Evolutionary conservation across 805 yeast genomes (phyloP).

Genomic region (Candida sithepensis): DNA sequence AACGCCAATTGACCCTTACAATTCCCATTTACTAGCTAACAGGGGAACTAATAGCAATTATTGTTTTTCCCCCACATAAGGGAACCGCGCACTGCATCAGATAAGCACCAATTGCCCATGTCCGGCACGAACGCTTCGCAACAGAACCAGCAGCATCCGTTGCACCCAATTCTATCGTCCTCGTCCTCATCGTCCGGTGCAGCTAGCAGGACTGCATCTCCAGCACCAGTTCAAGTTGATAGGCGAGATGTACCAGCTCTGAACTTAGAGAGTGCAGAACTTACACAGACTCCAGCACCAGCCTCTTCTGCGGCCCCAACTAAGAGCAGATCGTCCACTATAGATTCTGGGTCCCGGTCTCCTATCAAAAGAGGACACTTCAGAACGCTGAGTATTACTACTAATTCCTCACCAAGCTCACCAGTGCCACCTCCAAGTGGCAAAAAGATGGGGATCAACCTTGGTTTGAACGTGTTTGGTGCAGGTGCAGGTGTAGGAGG

Average conservation of each 20-base stretch:
- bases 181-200: slow-evolving; percentile 22
- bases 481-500: no score
- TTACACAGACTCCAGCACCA: slow-evolving; percentile 1
- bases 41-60: no score
- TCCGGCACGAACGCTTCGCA: slow-evolving; percentile 2
- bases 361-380: slow-evolving; percentile 16
- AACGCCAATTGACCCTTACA: no score
- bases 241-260: not conserved
- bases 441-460: slow-evolving; percentile 27
- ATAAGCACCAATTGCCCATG: slow-evolving; percentile 2
- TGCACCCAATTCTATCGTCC: slow-evolving; percentile 20
- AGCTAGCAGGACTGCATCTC: slow-evolving; percentile 15
- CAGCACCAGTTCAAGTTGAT: slow-evolving; percentile 4
- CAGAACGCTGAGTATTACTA: slow-evolving; percentile 21
- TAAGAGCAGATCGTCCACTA: slow-evolving; percentile 14
- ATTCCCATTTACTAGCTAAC: no score
- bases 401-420: slow-evolving; percentile 10
- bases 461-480: slow-evolving; percentile 30
- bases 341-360: slow-evolving; percentile 10
- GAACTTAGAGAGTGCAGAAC: not conserved
- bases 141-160: slow-evolving; percentile 12
- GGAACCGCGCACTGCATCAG: no score
- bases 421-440: slow-evolving; percentile 8
- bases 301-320: slow-evolving; percentile 4
- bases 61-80: not conserved